These are phyloP conservation scores for Dendrobium chrysotoxum DNA, from an alignment of 106 monocot genomes.

Conservation along the genomic window DNA sequence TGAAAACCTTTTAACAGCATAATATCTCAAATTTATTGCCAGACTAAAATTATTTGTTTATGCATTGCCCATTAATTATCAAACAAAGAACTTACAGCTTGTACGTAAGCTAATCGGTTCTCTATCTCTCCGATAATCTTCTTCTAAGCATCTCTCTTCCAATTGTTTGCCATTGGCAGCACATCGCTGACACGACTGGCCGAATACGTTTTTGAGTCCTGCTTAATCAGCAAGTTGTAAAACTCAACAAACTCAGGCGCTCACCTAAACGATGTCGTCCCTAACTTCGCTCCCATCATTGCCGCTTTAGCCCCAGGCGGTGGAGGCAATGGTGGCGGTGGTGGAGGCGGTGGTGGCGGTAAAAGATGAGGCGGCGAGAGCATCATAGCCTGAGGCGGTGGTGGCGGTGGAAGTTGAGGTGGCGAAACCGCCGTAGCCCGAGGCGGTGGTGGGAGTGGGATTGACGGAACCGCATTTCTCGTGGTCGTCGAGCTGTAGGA, in stretches of 20 bases:
- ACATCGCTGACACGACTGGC: constrained; percentile 27
- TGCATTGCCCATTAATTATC: no score
- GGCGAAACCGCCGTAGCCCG: no score
- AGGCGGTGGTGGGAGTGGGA: no score
- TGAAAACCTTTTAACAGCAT: no score
- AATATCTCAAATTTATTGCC: no score
- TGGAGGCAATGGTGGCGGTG: constrained; percentile 47
- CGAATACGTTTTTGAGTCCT: constrained; percentile 65
- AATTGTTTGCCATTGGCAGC: constrained; percentile 37
- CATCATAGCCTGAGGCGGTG: no score
- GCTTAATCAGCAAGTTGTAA: constrained; percentile 85
- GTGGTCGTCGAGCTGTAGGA: constrained; percentile 18
- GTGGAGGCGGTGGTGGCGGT: constrained; percentile 23
- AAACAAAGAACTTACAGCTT: constrained; percentile 53
- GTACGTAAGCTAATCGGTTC: constrained; percentile 90
- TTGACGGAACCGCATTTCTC: constrained; percentile 1
- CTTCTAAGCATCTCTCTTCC: no score
- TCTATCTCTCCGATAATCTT: constrained; percentile 99
- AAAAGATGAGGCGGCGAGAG: no score
- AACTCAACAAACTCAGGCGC: constrained; percentile 98
- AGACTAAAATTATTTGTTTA: no score
- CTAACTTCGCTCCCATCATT: constrained; percentile 17
- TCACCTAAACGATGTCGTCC: constrained; percentile 36
- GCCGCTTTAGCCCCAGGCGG: constrained; percentile 60
- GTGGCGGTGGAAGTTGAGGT: no score